Evolutionary conservation across 177 flowering plant species (phyloP).

Genomic region (Vitis hybrid): DNA sequence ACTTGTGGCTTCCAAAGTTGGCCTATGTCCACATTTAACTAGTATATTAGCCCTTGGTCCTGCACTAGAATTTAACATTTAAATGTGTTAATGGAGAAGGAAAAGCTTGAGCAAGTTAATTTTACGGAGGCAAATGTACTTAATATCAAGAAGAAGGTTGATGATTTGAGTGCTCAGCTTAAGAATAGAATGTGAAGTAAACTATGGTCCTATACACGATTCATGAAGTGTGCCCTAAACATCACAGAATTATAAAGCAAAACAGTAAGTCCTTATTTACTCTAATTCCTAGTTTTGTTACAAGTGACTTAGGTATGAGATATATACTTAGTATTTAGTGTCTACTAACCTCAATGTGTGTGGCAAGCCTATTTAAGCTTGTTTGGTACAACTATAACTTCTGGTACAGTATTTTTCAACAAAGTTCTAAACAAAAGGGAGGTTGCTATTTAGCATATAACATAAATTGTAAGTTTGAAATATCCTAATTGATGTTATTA

Average conservation of each 20-base stretch:
- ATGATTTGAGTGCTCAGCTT: conserved; percentile 61
- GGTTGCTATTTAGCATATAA: too few relatives aligned
- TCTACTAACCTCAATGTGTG: not conserved
- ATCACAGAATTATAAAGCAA: conserved; percentile 24
- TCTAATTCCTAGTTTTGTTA: not conserved
- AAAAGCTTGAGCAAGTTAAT: conserved; percentile 63
- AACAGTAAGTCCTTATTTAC: conserved; percentile 34
- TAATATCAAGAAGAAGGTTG: conserved; percentile 65
- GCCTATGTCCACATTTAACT: conserved; percentile 14
- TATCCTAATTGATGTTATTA: too few relatives aligned
- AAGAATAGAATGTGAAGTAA: conserved; percentile 42
- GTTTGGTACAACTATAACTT: too few relatives aligned
- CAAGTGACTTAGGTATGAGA: not conserved
- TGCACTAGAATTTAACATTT: conserved; percentile 15
- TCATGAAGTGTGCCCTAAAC: conserved; percentile 25
- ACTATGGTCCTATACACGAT: conserved; percentile 26
- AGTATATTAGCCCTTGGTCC: not conserved
- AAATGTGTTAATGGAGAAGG: conserved; percentile 52
- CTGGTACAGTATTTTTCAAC: too few relatives aligned
- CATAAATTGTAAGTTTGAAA: too few relatives aligned
- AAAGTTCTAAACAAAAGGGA: too few relatives aligned
- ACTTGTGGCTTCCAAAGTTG: conserved; percentile 49
- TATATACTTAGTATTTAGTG: not conserved
- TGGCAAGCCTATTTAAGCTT: not conserved
- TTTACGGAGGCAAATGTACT: conserved; percentile 58